Evolutionary conservation across 768 basidiomycete genomes (phyloP).

Genomic region (Suillus fuscotomentosus): DNA sequence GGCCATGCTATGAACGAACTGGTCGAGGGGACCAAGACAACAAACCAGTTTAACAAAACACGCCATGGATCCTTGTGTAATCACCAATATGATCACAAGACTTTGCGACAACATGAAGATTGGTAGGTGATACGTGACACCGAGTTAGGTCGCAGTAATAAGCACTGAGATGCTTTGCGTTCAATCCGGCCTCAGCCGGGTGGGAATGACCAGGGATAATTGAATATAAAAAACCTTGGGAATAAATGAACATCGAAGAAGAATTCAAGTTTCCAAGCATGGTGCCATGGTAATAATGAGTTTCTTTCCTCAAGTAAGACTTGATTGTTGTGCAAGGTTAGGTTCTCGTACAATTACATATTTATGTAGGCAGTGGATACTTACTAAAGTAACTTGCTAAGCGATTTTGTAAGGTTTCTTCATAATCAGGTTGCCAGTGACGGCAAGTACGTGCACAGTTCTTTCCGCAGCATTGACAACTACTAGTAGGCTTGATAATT

Average conservation of each 20-base stretch:
- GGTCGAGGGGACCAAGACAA: not conserved
- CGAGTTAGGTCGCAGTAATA: too few species aligned
- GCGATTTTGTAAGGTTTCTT: too few species aligned
- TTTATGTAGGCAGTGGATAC: too few species aligned
- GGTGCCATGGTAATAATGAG: slow-evolving; percentile 43
- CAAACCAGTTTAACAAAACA: not conserved
- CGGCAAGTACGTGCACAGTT: too few species aligned
- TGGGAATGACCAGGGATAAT: too few species aligned
- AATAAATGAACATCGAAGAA: slow-evolving; percentile 5
- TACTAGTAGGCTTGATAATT: too few species aligned
- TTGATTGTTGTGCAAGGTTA: slow-evolving; percentile 56
- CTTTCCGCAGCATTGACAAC: too few species aligned
- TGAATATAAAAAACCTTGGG: too few species aligned
- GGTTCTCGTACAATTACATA: slow-evolving; percentile 33
- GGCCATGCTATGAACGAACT: not conserved
- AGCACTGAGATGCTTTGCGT: too few species aligned
- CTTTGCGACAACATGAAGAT: not conserved
- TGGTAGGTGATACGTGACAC: not conserved
- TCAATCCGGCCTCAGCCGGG: not conserved
- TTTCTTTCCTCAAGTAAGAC: slow-evolving; percentile 43
- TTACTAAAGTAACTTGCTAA: not conserved
- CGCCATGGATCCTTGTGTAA: not conserved
- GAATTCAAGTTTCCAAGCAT: slow-evolving; percentile 50
- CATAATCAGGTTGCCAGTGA: too few species aligned
- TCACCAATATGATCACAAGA: not conserved